phyloP scores from a whole-genome alignment of 2,329 filamentous ascomycete genomes.

The Fusarium sp. region DNA sequence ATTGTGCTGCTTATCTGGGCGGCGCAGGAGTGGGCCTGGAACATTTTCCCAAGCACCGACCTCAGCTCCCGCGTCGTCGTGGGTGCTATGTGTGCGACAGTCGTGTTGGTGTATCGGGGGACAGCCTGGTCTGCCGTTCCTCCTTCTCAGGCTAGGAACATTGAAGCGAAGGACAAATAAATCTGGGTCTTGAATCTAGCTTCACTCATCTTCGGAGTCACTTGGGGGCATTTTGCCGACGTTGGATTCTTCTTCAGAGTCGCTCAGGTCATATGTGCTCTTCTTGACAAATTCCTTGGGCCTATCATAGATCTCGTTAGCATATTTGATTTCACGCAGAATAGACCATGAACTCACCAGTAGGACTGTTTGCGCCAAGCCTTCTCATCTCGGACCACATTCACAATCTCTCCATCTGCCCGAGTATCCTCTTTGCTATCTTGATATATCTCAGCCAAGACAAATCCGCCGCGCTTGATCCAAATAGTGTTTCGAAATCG shows the following conservation, averaged over 20 bases:
- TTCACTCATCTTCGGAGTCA: slow-evolving; percentile 73
- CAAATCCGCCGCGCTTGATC: slow-evolving; percentile 90
- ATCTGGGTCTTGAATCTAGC: slow-evolving; percentile 29
- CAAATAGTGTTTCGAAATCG: slow-evolving; percentile 93
- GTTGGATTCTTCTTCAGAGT: slow-evolving; percentile 80
- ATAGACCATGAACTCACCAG: slow-evolving; percentile 68
- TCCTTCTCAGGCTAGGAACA: slow-evolving; percentile 24
- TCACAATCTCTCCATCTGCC: slow-evolving; percentile 88
- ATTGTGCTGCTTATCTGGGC: slow-evolving; percentile 77
- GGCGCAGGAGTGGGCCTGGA: slow-evolving; percentile 92
- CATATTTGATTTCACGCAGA: slow-evolving; percentile 14
- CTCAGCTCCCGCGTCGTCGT: slow-evolving; percentile 73
- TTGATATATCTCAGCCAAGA: slow-evolving; percentile 78
- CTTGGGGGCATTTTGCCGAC: slow-evolving; percentile 88
- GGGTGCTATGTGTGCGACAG: slow-evolving; percentile 72
- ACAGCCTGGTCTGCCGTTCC: slow-evolving; percentile 56
- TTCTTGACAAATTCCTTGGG: slow-evolving; percentile 84
- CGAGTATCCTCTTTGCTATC: slow-evolving; percentile 78
- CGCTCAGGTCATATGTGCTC: slow-evolving; percentile 68
- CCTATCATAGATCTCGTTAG: slow-evolving; percentile 59
- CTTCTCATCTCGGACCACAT: slow-evolving; percentile 92
- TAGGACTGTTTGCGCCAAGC: slow-evolving; percentile 89
- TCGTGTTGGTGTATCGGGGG: slow-evolving; percentile 71
- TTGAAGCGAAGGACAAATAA: slow-evolving; percentile 49
- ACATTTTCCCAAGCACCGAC: slow-evolving; percentile 83